Evolutionary conservation across 305 asterid species (phyloP).

Genomic region (Rubia balearica): DNA sequence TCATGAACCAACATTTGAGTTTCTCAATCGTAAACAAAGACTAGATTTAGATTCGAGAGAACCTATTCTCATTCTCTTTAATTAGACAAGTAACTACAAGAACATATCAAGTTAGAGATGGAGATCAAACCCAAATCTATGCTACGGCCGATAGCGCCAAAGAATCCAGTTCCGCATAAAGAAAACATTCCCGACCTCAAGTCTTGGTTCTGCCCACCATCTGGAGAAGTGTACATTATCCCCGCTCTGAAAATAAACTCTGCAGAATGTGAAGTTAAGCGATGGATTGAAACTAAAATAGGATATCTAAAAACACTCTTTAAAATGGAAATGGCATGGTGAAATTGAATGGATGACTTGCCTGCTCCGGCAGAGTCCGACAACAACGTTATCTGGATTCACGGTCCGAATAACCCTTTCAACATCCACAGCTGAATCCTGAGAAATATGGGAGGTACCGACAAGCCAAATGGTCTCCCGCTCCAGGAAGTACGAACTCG

Average conservation of each 20-base stretch:
- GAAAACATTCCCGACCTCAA: constrained; percentile 67
- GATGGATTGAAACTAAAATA: constrained; percentile 24
- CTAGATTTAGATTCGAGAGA: no score
- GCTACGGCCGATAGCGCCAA: constrained; percentile 85
- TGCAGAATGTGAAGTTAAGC: constrained; percentile 56
- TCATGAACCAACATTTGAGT: no score
- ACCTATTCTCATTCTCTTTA: no score
- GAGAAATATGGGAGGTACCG: constrained; percentile 69
- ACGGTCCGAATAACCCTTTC: constrained; percentile 60
- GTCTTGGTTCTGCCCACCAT: constrained; percentile 37
- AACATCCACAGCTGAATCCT: constrained; percentile 51
- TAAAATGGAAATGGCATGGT: no score
- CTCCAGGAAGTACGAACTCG: constrained; percentile 76
- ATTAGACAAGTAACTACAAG: no score
- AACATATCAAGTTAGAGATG: background rate
- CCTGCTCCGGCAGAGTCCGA: constrained; percentile 95
- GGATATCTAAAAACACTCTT: background rate
- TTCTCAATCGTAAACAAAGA: no score
- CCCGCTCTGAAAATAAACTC: constrained; percentile 84
- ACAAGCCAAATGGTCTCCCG: constrained; percentile 75
- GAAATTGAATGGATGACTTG: constrained; percentile 25
- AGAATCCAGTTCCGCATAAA: constrained; percentile 66
- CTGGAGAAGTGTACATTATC: constrained; percentile 67
- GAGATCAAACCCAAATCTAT: constrained; percentile 57
- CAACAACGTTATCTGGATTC: constrained; percentile 81